These are phyloP conservation scores for Striga asiatica DNA, from an alignment of 257 asterid species.

Conservation along the genomic window DNA sequence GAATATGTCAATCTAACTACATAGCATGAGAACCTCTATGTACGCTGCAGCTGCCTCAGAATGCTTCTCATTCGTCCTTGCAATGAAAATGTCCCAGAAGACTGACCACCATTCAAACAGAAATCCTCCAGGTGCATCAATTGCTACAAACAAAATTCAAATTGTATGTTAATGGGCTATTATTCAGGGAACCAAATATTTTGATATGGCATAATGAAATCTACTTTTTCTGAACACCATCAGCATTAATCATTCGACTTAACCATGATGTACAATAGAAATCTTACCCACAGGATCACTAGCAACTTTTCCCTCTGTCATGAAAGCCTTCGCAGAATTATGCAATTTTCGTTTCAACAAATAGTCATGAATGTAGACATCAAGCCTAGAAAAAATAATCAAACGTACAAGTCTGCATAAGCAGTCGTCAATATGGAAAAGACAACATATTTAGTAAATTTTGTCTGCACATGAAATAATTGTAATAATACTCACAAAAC, in stretches of 20 bases:
- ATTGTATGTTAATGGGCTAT: too few relatives aligned
- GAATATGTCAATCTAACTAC: background rate
- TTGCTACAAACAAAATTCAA: constrained; percentile 41
- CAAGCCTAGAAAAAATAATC: constrained; percentile 60
- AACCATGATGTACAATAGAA: background rate
- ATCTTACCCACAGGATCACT: constrained; percentile 93
- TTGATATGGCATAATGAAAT: background rate
- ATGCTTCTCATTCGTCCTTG: constrained; percentile 97
- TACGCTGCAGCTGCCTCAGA: constrained; percentile 99
- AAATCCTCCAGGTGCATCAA: constrained; percentile 99
- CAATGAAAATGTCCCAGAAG: constrained; percentile 97
- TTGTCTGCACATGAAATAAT: too few relatives aligned
- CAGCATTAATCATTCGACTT: background rate
- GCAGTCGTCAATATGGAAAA: too few relatives aligned
- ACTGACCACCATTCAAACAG: constrained; percentile 99
- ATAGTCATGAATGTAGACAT: constrained; percentile 97
- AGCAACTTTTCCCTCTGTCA: constrained; percentile 99
- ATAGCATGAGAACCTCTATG: constrained; percentile 59
- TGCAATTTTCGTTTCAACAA: constrained; percentile 79
- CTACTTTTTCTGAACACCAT: background rate
- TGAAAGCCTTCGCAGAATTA: constrained; percentile 93
- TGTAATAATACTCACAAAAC: too few relatives aligned
- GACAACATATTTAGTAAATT: too few relatives aligned
- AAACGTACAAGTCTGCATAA: too few relatives aligned
- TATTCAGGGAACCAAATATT: background rate